phyloP scores from a whole-genome alignment of 2,329 filamentous ascomycete species.

The Akanthomyces dipterigenus region DNA sequence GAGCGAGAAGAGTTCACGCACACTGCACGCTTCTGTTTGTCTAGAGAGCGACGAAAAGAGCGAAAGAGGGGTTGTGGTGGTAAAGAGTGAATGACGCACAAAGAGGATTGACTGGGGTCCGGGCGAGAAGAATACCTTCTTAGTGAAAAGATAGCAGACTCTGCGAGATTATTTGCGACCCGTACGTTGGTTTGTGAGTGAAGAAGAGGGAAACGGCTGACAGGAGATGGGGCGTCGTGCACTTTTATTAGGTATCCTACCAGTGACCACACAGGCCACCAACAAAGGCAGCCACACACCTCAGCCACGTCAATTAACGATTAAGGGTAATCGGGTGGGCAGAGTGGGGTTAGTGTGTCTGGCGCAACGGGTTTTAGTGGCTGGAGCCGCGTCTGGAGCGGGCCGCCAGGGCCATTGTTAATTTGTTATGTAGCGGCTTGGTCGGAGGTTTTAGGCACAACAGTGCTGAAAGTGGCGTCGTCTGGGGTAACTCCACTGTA shows the following conservation, averaged over 20 bases:
- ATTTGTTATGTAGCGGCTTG: too few species aligned
- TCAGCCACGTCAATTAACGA: conserved; percentile 2
- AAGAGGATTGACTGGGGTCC: conserved; percentile 39
- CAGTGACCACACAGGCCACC: not conserved
- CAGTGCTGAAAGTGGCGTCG: not conserved
- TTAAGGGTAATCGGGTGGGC: not conserved
- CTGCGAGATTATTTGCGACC: conserved; percentile 50
- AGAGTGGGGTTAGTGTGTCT: not conserved
- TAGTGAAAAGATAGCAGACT: conserved; percentile 43
- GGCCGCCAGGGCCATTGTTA: not conserved
- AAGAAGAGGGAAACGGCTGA: conserved; percentile 33
- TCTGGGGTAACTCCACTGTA: conserved; percentile 6
- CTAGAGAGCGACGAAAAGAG: conserved; percentile 49
- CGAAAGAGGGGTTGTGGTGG: conserved; percentile 31
- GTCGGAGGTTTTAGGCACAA: not conserved
- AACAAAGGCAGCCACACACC: not conserved
- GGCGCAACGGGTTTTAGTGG: not conserved
- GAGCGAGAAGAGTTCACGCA: conserved; percentile 20
- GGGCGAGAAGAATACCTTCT: conserved; percentile 44
- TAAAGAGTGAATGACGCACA: conserved; percentile 34
- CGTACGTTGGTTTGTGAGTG: conserved; percentile 48
- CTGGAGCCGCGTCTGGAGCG: not conserved
- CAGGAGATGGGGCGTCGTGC: conserved; percentile 22
- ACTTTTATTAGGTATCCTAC: conserved; percentile 31
- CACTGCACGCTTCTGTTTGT: conserved; percentile 18